Base-by-base conservation (phyloP, 2,329 filamentous ascomycete genomes). In the Atkinsonella texensis region DNA sequence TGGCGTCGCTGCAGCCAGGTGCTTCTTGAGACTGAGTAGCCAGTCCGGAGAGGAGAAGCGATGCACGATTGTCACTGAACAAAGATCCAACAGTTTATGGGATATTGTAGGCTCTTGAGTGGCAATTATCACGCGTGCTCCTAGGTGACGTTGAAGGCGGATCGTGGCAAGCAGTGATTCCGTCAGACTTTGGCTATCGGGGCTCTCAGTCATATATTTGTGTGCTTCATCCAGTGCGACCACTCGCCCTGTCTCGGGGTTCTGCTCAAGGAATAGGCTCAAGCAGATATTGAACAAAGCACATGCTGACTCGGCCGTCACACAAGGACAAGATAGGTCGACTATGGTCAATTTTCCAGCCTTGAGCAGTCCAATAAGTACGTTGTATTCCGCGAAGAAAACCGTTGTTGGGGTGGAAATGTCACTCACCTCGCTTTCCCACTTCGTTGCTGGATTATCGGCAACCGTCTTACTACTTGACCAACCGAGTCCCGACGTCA, bases 51-150 rank as follows among this genome's bases (percentile, higher is more conserved):
- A 83, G 0, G 73, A 80, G 63, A 90, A 90, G 0, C 83, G 75
- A 60, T 90, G 85, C 0, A 89, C 80, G 15, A 89, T 73, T 0
- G 80, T 85, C n/a, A 86, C 68, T 1, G 79, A 82, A 63, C 83
- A 89, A 0, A 91, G 70, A 50, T 88, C 84, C 0, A 91, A 72
- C 0, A 93, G 73, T 15, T 75, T 73, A 0, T 81, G 79, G 0
- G 82, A 83, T 4, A 90, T 74, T 0, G 84, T 87, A 0, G 86
- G 87, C 59, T 91, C 87, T 60, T 93, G 85, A 0, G 86, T 91
- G 0, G 85, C 82, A 33, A 91, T 82, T 42, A 91, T 62, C 4
- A 89, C 72, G 0, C 86, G 75, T 0, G 77, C 73, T 0, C 75
- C 85, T 1, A 81, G 66, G 60, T 91, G 87, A 0, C 85, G 80